Evolutionary conservation across 495 filamentous ascomycete genomes (phyloP).

Genomic region (Cenococcum geophilum): DNA sequence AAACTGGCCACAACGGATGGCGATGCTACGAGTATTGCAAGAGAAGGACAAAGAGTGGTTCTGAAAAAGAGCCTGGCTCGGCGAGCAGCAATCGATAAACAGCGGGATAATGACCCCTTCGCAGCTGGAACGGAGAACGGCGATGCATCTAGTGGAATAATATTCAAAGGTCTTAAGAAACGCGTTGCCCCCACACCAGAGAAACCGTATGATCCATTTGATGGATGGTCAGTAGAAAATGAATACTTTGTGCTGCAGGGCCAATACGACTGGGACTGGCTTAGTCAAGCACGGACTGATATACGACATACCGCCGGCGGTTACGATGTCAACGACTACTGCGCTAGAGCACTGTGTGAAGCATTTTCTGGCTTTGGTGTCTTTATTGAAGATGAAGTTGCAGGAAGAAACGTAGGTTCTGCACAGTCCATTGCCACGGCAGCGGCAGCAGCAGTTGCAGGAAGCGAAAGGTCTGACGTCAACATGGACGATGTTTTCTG

Average conservation of each 20-base stretch:
- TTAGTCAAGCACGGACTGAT: constrained; percentile 58
- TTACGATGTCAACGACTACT: constrained; percentile 75
- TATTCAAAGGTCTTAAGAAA: constrained; percentile 73
- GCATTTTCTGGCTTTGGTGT: constrained; percentile 85
- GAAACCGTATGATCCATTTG: constrained; percentile 84
- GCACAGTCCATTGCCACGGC: constrained; percentile 6
- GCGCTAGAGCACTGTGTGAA: constrained; percentile 70
- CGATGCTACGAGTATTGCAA: constrained; percentile 48
- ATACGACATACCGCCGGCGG: constrained; percentile 65
- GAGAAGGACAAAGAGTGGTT: constrained; percentile 55
- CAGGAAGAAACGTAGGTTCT: constrained; percentile 36
- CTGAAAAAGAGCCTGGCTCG: constrained; percentile 57
- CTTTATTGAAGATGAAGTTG: constrained; percentile 72
- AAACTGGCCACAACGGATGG: constrained; percentile 45
- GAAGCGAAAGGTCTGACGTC: constrained; percentile 15
- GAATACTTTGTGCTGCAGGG: constrained; percentile 64
- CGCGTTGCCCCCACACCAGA: constrained; percentile 54
- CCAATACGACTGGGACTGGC: constrained; percentile 57
- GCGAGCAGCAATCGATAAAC: constrained; percentile 30
- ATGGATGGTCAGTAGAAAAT: constrained; percentile 59
- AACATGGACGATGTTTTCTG: constrained; percentile 30
- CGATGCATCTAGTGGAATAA: constrained; percentile 36
- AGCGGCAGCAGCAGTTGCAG: constrained; percentile 9
- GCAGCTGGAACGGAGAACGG: constrained; percentile 35
- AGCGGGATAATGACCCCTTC: constrained; percentile 26